Evolutionary conservation across 2,329 filamentous ascomycete species (phyloP).

Genomic region (Madurella mycetomatis): DNA sequence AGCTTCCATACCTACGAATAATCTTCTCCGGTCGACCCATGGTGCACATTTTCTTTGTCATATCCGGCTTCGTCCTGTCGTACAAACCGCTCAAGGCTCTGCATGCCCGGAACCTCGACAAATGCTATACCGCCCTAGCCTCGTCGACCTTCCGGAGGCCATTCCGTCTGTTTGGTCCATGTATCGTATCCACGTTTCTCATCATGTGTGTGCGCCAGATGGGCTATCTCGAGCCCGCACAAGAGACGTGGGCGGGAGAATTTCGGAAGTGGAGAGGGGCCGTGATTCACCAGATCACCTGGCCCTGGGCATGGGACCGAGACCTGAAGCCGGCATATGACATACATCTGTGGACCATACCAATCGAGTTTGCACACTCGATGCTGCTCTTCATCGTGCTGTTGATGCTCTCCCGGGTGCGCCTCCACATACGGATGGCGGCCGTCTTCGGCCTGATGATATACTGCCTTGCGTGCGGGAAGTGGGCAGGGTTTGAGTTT

Average conservation of each 20-base stretch:
- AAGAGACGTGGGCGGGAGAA: conserved; percentile 28
- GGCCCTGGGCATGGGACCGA: conserved; percentile 35
- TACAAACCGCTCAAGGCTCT: conserved; percentile 41
- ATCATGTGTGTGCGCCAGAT: conserved; percentile 34
- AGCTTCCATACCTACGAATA: conserved; percentile 42
- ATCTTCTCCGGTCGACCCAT: conserved; percentile 43
- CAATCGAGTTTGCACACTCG: conserved; percentile 44
- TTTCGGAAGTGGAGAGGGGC: conserved; percentile 30
- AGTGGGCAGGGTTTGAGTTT: conserved; percentile 44
- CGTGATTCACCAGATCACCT: conserved; percentile 32
- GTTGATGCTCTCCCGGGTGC: conserved; percentile 35
- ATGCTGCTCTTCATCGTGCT: conserved; percentile 41
- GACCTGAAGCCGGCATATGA: conserved; percentile 37
- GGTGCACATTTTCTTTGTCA: conserved; percentile 50
- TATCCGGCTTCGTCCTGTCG: conserved; percentile 46
- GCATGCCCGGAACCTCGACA: conserved; percentile 35
- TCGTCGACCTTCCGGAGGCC: conserved; percentile 46
- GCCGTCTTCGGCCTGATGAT: conserved; percentile 31
- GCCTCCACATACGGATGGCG: conserved; percentile 30
- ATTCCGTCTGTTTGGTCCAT: conserved; percentile 44
- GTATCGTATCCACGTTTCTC: conserved; percentile 39
- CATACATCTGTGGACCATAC: conserved; percentile 46
- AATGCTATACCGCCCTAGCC: conserved; percentile 37
- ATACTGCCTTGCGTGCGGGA: conserved; percentile 37
- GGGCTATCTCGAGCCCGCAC: conserved; percentile 19